Conservation (phyloP, 2,329 filamentous ascomycete species). For the Fusarium scirpi region DNA sequence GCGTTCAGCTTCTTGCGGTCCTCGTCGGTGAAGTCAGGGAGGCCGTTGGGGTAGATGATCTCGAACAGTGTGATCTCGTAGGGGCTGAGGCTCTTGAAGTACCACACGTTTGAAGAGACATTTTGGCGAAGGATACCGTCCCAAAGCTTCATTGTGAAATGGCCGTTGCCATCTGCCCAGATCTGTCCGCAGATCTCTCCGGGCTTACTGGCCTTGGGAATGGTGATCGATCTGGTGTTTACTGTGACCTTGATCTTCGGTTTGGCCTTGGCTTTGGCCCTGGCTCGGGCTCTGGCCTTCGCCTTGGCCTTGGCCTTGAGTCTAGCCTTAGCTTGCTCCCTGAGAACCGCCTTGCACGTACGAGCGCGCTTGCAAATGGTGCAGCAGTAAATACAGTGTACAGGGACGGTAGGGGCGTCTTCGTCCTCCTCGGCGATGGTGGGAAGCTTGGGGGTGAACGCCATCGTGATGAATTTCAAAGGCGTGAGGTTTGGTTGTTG, state of each 20-base stretch:
- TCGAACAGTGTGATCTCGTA: not conserved
- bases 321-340: rapidly evolving
- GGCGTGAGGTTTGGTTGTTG: not conserved
- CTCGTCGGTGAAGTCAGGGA: not conserved
- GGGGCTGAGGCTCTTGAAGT: not conserved
- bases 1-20: not conserved
- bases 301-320: too few species aligned
- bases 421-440: not conserved
- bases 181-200: not conserved
- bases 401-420: not conserved
- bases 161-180: not conserved
- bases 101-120: not conserved
- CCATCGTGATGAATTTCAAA: not conserved
- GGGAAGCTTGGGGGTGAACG: not conserved
- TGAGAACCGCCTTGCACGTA: not conserved
- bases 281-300: too few species aligned
- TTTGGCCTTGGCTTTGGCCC: too few species aligned
- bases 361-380: not conserved
- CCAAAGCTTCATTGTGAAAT: not conserved
- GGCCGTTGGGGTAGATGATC: not conserved
- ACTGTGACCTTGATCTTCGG: too few species aligned
- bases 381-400: not conserved
- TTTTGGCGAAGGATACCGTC: not conserved
- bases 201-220: not conserved
- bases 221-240: rapidly evolving